Base-by-base conservation (phyloP, 2,329 filamentous ascomycete genomes). In the Xylaria sp. region DNA sequence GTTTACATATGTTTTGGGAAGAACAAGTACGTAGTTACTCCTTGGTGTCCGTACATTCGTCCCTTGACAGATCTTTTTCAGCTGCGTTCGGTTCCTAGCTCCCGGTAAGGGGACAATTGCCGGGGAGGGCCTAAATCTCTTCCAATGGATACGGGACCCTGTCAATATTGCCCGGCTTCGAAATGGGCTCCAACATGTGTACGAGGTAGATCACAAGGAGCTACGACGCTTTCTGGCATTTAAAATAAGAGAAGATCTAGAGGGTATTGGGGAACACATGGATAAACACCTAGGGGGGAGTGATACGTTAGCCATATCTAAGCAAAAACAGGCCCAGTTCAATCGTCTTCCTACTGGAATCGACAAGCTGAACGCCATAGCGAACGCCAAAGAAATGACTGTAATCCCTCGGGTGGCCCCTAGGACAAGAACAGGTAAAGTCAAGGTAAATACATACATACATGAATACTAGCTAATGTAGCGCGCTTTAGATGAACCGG, bases 141-240 rank as follows among this genome's bases (percentile, higher is more conserved):
- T 73, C 34, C 52, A 70, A 41, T 73, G 69, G 70, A 23, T 73
- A 50, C 66, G 67, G 5, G 41, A 72, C 41, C 63, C 69, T 2
- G 51, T 3, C 12, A 71, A 73, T 50, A 67, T 73, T 34, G 15
- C 20, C 15, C 54, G 67, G 41, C 60, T 73, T 50, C 64, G 63
- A 31, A 67, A 63, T 20, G 65, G 67, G 13, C 54, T 73, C 31
- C 58, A 50, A 63, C 18, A 73, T 25, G 31, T 66, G 41, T 69
- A 72, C 39, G 72, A 72, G 37, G 12, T 68, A 20, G 46, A 67
- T 31, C 13, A 60, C 10, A 8, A 64, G 2, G 70, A 73, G 10
- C 25, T 72, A 28, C 13, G 8, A 13, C 2, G 34, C n/a, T 71
- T 73, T 31, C 46, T 72, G 4, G 51, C 57, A 12, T 44, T 20